Conservation (phyloP, 2,329 filamentous ascomycete genomes). For the Pleoardoris graminearum region DNA sequence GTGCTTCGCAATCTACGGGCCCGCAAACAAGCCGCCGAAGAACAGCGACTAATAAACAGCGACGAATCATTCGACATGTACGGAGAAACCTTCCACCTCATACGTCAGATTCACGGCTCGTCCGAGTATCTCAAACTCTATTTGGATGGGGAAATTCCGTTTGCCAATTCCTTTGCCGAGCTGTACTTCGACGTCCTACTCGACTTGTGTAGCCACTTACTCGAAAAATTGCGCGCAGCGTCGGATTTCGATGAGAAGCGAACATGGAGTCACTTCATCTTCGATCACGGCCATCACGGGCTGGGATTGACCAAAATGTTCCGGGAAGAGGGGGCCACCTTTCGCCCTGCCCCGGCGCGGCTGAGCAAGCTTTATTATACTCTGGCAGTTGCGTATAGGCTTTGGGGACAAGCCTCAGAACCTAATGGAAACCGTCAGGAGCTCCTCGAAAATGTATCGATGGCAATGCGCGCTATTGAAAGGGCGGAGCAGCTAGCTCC, state of each 20-base stretch:
- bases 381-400: no score
- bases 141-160: background rate
- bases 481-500: background rate
- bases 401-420: no score
- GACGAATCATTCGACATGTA: background rate
- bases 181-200: background rate
- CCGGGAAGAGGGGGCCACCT: no score
- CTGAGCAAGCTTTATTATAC: no score
- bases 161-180: background rate
- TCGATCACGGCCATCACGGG: background rate
- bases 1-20: background rate
- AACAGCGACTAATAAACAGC: background rate
- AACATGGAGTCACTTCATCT: background rate
- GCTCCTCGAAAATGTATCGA: no score
- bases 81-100: no score
- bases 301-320: no score
- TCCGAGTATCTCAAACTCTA: background rate
- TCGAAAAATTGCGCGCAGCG: background rate
- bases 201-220: background rate
- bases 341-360: no score
- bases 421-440: no score
- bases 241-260: background rate
- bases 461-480: no score
- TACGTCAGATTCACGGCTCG: background rate
- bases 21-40: background rate